Base-by-base conservation (phyloP, 495 filamentous ascomycete species). In the Aspergillus hancockii region DNA sequence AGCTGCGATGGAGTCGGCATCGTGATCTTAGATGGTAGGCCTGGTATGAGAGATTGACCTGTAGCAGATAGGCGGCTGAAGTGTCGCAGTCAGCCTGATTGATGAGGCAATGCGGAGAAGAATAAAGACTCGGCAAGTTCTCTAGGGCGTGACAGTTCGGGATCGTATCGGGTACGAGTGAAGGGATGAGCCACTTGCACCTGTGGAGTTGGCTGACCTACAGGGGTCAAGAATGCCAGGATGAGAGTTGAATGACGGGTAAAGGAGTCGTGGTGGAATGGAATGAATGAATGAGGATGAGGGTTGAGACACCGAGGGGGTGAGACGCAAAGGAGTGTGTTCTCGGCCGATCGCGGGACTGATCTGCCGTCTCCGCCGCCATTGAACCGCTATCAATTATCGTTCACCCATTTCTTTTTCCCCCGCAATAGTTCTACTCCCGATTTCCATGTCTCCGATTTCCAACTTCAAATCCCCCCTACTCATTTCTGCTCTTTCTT, bases 1-100 rank as follows among this genome's bases (percentile, higher is more conserved):
- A 82, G 74, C 55, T 84, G 80, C 19, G 76, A 76, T 49, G 81
- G 74, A 55, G 81, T 86, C 56, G 85, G 73, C 85, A 88, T 89
- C 49, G 65, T 71, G 74, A 59, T 8, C 3, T 23, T 3, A 58
- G 59, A 55, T 57, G 52, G 23, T 57, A 30, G 32, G 25, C 31
- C 50, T 31, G 36, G 41, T 38, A 51, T 51, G 41, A 32, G 53
- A 51, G 36, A 47, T 8, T 25, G 46, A 57, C 58, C 4, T 43
- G 38, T 16, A 28, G 53, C 14, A 9, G 16, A 47, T 45, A 19
- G 41, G 41, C 41, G 19, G 43, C 16, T 47, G 43, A 47, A 47
- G 43, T 9, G 43, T 23, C 43, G 19, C 43, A 47, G 41, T 45
- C 41, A 47, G 43, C 28, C n/a, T 43, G 36, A 41, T 25, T 14